These are phyloP conservation scores for Fraxinus platypoda DNA, from an alignment of 305 asterid species.

Conservation along the genomic window DNA sequence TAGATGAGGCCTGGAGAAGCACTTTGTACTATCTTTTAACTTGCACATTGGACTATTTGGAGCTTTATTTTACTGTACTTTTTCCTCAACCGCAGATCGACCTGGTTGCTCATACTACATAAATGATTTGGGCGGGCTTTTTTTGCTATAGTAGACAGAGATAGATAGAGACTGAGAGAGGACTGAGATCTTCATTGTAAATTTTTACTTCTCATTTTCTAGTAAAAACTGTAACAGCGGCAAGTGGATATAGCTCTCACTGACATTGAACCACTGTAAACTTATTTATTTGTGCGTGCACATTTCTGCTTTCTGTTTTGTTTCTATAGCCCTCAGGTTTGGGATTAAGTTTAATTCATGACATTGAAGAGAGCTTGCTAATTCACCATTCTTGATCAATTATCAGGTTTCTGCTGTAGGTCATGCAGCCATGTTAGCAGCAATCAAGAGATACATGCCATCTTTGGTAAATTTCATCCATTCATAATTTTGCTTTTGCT, in stretches of 20 bases:
- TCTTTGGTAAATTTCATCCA: slow-evolving; percentile 43
- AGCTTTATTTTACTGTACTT: background rate
- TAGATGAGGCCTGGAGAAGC: background rate
- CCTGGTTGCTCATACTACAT: background rate
- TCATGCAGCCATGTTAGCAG: slow-evolving; percentile 85
- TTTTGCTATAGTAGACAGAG: background rate
- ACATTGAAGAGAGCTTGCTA: background rate
- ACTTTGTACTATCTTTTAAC: background rate
- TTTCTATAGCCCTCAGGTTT: background rate
- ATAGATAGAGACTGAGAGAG: background rate
- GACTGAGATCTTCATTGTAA: background rate
- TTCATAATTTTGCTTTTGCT: background rate
- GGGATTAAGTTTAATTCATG: background rate
- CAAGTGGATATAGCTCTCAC: background rate
- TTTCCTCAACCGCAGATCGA: background rate
- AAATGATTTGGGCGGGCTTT: background rate
- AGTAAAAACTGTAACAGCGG: background rate
- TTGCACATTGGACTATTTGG: background rate
- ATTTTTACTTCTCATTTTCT: background rate
- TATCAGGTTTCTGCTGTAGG: slow-evolving; percentile 77
- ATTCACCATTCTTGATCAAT: background rate
- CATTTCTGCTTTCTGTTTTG: background rate
- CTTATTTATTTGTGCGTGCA: background rate
- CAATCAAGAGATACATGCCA: slow-evolving; percentile 68
- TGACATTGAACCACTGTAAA: background rate